Base-by-base conservation (phyloP, 176 grass and related monocot genomes). In the Phoenix roebelenii region DNA sequence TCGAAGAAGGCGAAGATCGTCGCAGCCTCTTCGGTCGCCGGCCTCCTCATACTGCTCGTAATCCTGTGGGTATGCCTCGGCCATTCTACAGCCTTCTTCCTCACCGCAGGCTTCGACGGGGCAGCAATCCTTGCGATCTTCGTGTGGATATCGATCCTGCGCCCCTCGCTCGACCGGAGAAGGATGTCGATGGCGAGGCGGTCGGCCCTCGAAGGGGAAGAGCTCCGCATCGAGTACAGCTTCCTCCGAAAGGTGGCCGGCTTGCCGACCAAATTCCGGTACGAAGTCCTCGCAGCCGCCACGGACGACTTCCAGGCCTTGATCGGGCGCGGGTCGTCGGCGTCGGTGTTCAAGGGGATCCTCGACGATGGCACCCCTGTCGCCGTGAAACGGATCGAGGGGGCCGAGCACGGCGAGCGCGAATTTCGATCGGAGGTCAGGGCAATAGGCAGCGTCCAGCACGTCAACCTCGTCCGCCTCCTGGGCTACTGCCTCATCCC, bases 381-480 rank as follows among this genome's bases (percentile, higher is more conserved):
- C 53, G 75, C 87, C 24, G 72, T 90, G 23, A 85, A 90, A 67
- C 25, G 67, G 28, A 82, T 85, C 17, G 59, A 39, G 10, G 71
- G 18, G 1, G 61, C 67, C 16, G 64, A 59, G 20, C 61, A 16
- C 25, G 75, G 68, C 17, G 74, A 29, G 58, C 66, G 50, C 4
- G 86, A 85, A 50, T 89, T 85, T 60, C 50, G 63, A 20, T 57
- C 59, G 7, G 81, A 84, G 69, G 53, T 81, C 9, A 57, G 57
- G 58, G 71, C 81, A 39, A 70, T 89, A 5, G 81, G 81, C 18
- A 71, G 49, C 52, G 54, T 77, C 22, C 86, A 81, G 15, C 86
- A 89, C 68, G 57, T 73, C 49, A 72, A 80, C 63, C 69, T 89
- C 28, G 66, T 81, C 20, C 73, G 73, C 44, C 77, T 89, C 30